These are phyloP conservation scores for Aspergillus hortae DNA, from an alignment of 2,329 filamentous ascomycete species.

Conservation along the genomic window DNA sequence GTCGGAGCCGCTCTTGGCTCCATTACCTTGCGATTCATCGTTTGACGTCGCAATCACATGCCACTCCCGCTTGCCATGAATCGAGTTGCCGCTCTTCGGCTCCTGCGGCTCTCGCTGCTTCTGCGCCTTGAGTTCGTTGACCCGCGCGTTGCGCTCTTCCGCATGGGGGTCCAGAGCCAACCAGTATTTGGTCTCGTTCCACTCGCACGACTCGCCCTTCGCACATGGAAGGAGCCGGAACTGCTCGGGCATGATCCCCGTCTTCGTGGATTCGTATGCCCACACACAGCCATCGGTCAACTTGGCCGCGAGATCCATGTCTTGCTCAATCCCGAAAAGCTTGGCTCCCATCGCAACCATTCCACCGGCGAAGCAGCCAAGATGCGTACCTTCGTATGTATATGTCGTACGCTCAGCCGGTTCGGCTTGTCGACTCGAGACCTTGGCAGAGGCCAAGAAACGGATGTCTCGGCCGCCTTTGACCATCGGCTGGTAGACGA, in stretches of 20 bases:
- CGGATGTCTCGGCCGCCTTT: constrained; percentile 40
- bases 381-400: constrained; percentile 54
- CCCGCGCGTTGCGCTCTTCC: constrained; percentile 23
- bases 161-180: constrained; percentile 38
- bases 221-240: constrained; percentile 54
- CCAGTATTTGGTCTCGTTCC: constrained; percentile 53
- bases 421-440: constrained; percentile 18
- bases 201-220: constrained; percentile 43
- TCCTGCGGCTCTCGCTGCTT: constrained; percentile 1
- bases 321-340: constrained; percentile 52
- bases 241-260: constrained; percentile 61
- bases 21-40: not conserved
- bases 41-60: constrained; percentile 12
- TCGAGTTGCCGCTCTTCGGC: not conserved
- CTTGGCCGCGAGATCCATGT: constrained; percentile 55
- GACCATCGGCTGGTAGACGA: constrained; percentile 46
- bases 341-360: constrained; percentile 61
- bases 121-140: constrained; percentile 22
- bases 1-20: not conserved
- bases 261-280: constrained; percentile 55
- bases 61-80: constrained; percentile 12
- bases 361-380: constrained; percentile 59
- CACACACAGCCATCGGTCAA: constrained; percentile 61
- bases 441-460: constrained; percentile 34
- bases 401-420: constrained; percentile 24